phyloP scores from a whole-genome alignment of 2,329 filamentous ascomycete species.

The Neophaeococcomyces mojaviensis region DNA sequence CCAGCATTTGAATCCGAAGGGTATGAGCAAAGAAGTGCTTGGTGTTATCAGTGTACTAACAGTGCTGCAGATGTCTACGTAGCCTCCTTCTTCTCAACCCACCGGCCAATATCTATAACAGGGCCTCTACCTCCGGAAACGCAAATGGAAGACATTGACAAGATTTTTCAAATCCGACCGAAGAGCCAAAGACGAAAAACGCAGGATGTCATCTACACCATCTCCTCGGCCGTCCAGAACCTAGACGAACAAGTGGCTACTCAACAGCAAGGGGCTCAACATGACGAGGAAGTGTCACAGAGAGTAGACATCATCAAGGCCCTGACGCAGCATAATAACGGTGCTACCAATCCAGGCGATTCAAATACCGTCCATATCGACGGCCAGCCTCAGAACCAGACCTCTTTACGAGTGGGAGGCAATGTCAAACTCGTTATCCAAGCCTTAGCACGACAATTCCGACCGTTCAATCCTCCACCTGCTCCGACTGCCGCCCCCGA shows the following conservation, averaged over 20 bases:
- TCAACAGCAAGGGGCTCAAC: constrained; percentile 46
- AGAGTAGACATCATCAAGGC: constrained; percentile 33
- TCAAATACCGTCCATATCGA: constrained; percentile 32
- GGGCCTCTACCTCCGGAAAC: constrained; percentile 68
- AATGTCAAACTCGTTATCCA: constrained; percentile 61
- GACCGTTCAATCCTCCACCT: constrained; percentile 80
- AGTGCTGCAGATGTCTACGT: constrained; percentile 64
- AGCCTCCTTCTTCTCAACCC: constrained; percentile 90
- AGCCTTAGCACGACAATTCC: constrained; percentile 61
- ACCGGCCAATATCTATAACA: constrained; percentile 85
- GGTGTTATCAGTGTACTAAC: constrained; percentile 10
- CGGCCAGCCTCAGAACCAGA: constrained; percentile 40
- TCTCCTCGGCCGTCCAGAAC: constrained; percentile 42
- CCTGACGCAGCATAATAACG: constrained; percentile 33
- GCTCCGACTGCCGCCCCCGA: constrained; percentile 57
- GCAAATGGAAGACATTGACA: constrained; percentile 67
- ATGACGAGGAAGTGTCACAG: constrained; percentile 50
- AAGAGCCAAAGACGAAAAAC: constrained; percentile 35
- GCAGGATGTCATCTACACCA: constrained; percentile 58
- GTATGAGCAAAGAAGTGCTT: constrained; percentile 23
- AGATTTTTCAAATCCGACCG: constrained; percentile 66
- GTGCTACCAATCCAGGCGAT: constrained; percentile 24
- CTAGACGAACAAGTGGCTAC: constrained; percentile 32
- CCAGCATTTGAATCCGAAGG: constrained; percentile 41
- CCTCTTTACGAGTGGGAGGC: constrained; percentile 21